These are phyloP conservation scores for Ceratocystis smalleyi DNA, from an alignment of 2,329 filamentous ascomycete species.

Conservation along the genomic window DNA sequence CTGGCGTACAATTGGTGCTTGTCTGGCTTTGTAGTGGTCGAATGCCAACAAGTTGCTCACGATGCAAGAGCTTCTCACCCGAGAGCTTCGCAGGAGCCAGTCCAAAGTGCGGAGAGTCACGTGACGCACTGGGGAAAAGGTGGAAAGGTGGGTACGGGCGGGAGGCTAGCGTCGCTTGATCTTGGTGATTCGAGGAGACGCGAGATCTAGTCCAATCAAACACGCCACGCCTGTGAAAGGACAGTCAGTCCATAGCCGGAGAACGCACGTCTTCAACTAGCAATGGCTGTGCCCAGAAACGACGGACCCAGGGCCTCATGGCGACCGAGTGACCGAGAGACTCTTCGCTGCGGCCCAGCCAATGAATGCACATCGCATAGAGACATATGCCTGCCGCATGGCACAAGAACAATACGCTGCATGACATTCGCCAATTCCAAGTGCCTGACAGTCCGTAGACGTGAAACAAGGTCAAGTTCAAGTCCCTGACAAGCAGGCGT, in stretches of 20 bases:
- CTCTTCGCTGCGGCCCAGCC: background rate
- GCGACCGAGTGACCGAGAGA: too few species aligned
- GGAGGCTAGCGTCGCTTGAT: background rate
- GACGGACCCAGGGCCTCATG: too few species aligned
- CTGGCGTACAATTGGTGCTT: background rate
- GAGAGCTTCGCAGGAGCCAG: background rate
- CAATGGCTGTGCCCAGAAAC: too few species aligned
- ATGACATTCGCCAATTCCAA: background rate
- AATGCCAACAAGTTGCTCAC: background rate
- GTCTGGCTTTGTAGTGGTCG: background rate
- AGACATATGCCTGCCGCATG: too few species aligned
- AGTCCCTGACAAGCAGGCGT: background rate
- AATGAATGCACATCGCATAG: too few species aligned
- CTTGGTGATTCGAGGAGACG: too few species aligned
- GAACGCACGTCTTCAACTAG: too few species aligned
- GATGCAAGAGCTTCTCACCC: slow-evolving; percentile 1
- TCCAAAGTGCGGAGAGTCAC: slow-evolving; percentile 5
- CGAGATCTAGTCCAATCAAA: too few species aligned
- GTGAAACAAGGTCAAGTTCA: too few species aligned
- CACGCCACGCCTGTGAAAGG: too few species aligned
- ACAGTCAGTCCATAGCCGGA: too few species aligned
- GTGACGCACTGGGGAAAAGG: slow-evolving; percentile 4
- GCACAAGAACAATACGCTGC: background rate
- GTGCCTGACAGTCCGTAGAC: too few species aligned
- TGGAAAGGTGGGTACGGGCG: slow-evolving; percentile 3